Evolutionary conservation across 2,329 filamentous ascomycete genomes (phyloP), one percentile per base, ranked within the genome.

Genomic region (Hirsutella minnesotensis): DNA sequence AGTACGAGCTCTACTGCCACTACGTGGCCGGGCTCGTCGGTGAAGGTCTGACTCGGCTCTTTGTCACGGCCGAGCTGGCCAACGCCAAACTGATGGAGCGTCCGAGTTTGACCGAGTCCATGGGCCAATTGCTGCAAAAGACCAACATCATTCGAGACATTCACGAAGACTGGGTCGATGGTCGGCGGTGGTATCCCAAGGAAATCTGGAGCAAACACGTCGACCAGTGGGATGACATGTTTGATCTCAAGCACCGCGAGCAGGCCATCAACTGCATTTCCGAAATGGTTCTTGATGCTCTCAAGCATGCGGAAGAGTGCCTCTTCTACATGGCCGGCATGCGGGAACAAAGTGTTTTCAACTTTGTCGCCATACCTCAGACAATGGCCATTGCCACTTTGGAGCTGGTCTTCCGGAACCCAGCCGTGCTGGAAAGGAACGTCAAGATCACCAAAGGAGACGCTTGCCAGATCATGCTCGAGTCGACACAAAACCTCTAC

Each of bases 21-120:
- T 96, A 96, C 58, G 92, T 98, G 24, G 92, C 92, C n/a, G 92
- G 92, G 24, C 71, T 98, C n/a, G 92, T 98, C 29, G 92, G 92
- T 44, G 90, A 96, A 63, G 92, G 92, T 36, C 66, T 92, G 47
- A 98, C 92, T 2, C 79, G 84, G 20, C 72, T 98, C 19, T 96
- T 98, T 51, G 87, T 96, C 38, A 81, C 86, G 59, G 83, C 83
- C 40, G 77, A 84, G 47, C 81, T 94, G 44, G 92, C 87, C 47
- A 95, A 95, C 61, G 83, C 86, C 3, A 84, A 81, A 44, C 74
- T 98, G 41, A 68, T 90, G 41, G 75, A 89, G 49, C 79, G 86
- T 41, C 80, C 84, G 29, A 72, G 86, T 47, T 75, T 98, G 40
- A 86, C 87, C 53, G 89, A 95, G 65, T 90, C 87, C 37, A 98